Evolutionary conservation across 441 rosid genomes (phyloP), one percentile per base, ranked within the genome.

Genomic region (Populus hybrid): DNA sequence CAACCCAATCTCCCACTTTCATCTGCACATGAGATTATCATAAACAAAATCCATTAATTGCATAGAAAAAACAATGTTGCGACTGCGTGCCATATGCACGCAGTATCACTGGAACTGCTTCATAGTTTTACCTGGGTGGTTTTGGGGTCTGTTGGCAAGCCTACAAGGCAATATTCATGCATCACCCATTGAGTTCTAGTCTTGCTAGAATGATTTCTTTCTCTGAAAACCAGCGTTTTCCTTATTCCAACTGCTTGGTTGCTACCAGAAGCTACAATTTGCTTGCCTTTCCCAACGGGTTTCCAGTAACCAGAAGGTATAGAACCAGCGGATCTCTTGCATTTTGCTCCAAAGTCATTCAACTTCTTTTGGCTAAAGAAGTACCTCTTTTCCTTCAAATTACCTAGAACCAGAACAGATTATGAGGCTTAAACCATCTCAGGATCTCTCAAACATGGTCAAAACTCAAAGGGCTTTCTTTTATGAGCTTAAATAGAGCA

Each of bases 111-210:
- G 57, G 19, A 46, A 46, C 6, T 36, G 21, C 23, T 28, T 36
- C 18, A 2, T 59, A n/a, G 32, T 42, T 28, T 35, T 65, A 66
- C 79, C 79, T 75, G 85, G 69, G 75, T 91, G 67, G 87, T 88
- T 77, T 80, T 77, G 61, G 90, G 77, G 73, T 77, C 46, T 26
- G 64, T 80, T 78, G 61, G 78, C 5, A 81, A 74, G 74, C 75
- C 83, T 89, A 80, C 59, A 53, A 92, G 95, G 42, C 90, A 91
- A 73, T 92, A 93, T 59, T 95, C 98, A 40, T 93, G 96, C 98
- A 95, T 91, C 83, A 95, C 85, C 99, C 99, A 95, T 57, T 91
- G 91, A 74, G 94, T 88, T 82, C 87, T 88, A 4, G 87, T 42
- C 11, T 92, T 91, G 24, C 84, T 89, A 12, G 94, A 89, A n/a